These are phyloP conservation scores for Xylaria polymorpha DNA, from an alignment of 2,329 filamentous ascomycete species.

Conservation along the genomic window DNA sequence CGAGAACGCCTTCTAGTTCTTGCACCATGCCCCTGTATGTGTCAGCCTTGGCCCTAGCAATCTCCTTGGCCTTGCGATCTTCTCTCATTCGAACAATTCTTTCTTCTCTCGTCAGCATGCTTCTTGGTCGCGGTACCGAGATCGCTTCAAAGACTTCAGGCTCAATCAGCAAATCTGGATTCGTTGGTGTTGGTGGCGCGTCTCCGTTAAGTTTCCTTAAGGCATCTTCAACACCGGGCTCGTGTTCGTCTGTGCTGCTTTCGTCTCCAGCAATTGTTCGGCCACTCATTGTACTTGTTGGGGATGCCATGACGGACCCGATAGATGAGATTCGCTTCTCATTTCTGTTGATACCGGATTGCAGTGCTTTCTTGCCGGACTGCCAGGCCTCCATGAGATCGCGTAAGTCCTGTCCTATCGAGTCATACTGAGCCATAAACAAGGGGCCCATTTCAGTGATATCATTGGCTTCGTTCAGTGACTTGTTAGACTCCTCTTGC, in stretches of 20 bases:
- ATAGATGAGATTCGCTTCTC: conserved; percentile 75
- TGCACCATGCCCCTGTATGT: conserved; percentile 90
- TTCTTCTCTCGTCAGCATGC: conserved; percentile 83
- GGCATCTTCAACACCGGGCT: conserved; percentile 66
- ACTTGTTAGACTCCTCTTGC: conserved; percentile 86
- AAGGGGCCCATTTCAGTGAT: conserved; percentile 81
- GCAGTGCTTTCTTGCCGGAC: conserved; percentile 83
- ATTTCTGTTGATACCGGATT: conserved; percentile 83
- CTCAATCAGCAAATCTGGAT: conserved; percentile 70
- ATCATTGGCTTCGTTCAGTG: conserved; percentile 77
- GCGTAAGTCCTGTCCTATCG: conserved; percentile 88
- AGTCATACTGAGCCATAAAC: conserved; percentile 90
- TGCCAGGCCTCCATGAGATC: conserved; percentile 87
- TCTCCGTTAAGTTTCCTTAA: conserved; percentile 84
- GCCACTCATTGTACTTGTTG: conserved; percentile 73
- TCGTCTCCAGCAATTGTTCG: conserved; percentile 69
- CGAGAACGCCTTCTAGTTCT: conserved; percentile 91
- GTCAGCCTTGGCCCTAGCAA: conserved; percentile 78
- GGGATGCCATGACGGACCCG: conserved; percentile 66
- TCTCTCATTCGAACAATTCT: conserved; percentile 88
- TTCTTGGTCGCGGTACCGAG: conserved; percentile 77
- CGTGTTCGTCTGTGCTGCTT: conserved; percentile 67
- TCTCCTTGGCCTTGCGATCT: conserved; percentile 80
- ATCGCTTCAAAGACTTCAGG: conserved; percentile 93
- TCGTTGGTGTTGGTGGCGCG: conserved; percentile 58